Conservation (phyloP, 2,329 filamentous ascomycete genomes). For the Fusarium graminum region DNA sequence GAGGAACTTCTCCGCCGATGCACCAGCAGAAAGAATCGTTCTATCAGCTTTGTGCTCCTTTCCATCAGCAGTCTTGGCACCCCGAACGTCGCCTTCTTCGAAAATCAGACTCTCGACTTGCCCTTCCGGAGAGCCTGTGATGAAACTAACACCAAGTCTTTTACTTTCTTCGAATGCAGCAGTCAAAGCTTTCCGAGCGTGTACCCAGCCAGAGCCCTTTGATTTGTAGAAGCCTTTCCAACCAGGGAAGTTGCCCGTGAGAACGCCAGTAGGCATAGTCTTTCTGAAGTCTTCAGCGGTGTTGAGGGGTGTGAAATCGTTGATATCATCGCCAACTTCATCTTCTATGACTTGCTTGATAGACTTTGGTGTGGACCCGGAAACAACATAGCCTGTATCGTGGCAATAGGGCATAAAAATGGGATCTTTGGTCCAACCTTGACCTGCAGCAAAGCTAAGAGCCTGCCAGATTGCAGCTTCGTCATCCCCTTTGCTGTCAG, state of each 20-base stretch:
- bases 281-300: constrained; percentile 28
- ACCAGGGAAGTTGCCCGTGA: constrained; percentile 27
- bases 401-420: constrained; percentile 28
- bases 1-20: constrained; percentile 29
- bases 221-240: constrained; percentile 36
- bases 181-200: constrained; percentile 33
- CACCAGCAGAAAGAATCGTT: constrained; percentile 7
- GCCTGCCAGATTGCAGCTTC: constrained; percentile 15
- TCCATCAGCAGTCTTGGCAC: constrained; percentile 23
- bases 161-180: constrained; percentile 33
- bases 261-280: constrained; percentile 28
- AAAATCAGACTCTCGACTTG: constrained; percentile 1
- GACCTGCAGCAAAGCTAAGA: constrained; percentile 2
- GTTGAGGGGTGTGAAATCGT: constrained; percentile 22
- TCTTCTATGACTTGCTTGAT: constrained; percentile 26
- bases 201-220: constrained; percentile 30
- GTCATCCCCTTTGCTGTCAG: constrained; percentile 18
- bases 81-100: constrained; percentile 28
- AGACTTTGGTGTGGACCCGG: constrained; percentile 25
- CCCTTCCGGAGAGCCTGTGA: constrained; percentile 20
- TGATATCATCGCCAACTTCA: constrained; percentile 23
- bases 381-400: constrained; percentile 29
- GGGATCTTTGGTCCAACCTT: constrained; percentile 34
- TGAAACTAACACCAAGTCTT: constrained; percentile 28
- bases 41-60: constrained; percentile 25